Evolutionary conservation across 192 early-diverging fungal species (phyloP), one percentile per base, ranked within the genome.

Genomic region (Backusella circina): DNA sequence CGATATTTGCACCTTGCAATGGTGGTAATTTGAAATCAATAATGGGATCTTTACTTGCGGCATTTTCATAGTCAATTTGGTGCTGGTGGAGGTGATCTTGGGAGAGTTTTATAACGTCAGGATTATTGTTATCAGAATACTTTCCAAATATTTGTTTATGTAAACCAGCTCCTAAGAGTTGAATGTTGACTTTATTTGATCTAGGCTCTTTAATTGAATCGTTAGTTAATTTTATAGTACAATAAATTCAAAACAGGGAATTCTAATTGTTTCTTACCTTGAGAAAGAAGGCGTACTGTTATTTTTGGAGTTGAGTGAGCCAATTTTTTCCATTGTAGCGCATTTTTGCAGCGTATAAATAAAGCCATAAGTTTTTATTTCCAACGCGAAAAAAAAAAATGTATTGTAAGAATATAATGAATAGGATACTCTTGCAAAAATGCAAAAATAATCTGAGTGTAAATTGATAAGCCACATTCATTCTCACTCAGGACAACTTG

Each of bases 1-100:
- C 88, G 13, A 98, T 85, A 21, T 51, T 77, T 1, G 73, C 36
- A 3, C 86, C 88, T 2, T 75, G 77, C 32, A 89, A 65, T 0
- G 57, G 15, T 1, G 88, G 88, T 18, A 78, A 77, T 57, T 51
- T 37, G 21, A 82, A 81, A 78, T 31, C 38, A 10, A 80, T 77
- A 61, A 61, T 28, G 7, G 54, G 54, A 28, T 61, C 54, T 28
- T 61, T 61, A 61, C 54, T 61, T 12, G 54, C 54, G 26, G 23
- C 12, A 12, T 23, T 26, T 61, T 26, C 54, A 61, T 26, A 61
- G 26, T 61, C 10, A 26, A 61, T 61, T 61, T 61, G 54, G 54
- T 61, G 54, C n/a, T 61, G 54, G 54, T 26, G 54, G 9, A 61
- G 54, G 54, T 61, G 54, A 28, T 61, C 54, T 61, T 61, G 54